Base-by-base conservation (phyloP, 23 red algal species). In the Pyropia yezoensis region DNA sequence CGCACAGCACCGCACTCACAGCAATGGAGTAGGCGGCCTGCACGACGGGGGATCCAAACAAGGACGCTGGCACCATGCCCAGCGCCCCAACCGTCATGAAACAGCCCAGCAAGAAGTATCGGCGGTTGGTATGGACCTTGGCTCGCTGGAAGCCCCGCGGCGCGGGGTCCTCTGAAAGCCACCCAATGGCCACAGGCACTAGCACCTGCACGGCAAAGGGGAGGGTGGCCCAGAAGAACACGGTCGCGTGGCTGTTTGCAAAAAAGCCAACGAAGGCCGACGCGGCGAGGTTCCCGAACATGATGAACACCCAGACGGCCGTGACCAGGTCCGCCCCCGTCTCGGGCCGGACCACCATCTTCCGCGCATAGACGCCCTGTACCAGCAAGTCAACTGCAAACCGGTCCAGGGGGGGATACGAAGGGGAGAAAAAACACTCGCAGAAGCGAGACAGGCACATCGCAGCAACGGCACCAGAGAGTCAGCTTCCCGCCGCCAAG, bases 171-270 rank as follows among this genome's bases (percentile, higher is more conserved):
- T 87, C 82, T 19, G 82, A 72, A 15, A 87, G 65, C 69, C 70
- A 87, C 4, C 70, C 82, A 18, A 65, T 47, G 4, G 70, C 24
- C 2, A 58, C 45, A 1, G 79, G 79, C 18, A 84, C 50, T 19
- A 87, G 63, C 18, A 87, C 82, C 65, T 87, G 82, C 21, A 53
- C 70, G 8, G 82, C 82, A 57, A 87, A 55, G 1, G 82, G 82
- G 18, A 87, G 51, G 29, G 63, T 69, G 28, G 76, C 63, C 17
- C 75, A 49, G 33, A 66, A 87, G 47, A 87, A 76, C 61, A 61
- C 57, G 8, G 71, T 60, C 47, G 82, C 71, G 63, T 87, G 75
- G 27, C 70, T 57, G 62, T 77, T 61, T 50, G 82, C 82, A 63
- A 87, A 70, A 15, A 72, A 65, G n/a, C 82, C 82, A 9, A 72